Evolutionary conservation across 805 yeast species (phyloP).

Genomic region (Candida glaebosa): DNA sequence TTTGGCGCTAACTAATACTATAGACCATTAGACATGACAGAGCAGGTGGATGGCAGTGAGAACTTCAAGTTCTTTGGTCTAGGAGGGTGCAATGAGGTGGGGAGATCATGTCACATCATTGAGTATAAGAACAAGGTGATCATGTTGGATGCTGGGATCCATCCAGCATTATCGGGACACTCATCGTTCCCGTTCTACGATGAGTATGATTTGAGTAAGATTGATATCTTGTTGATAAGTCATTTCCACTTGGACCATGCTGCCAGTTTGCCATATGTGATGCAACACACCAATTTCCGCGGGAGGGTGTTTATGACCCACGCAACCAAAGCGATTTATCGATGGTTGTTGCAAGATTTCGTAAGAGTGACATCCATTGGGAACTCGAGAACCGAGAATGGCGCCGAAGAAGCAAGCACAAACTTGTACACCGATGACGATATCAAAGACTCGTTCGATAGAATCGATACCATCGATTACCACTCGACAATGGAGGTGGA

Average conservation of each 20-base stretch:
- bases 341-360: conserved; percentile 93
- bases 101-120: conserved; percentile 90
- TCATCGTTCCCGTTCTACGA: conserved; percentile 94
- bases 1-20: too few species aligned
- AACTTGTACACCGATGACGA: conserved; percentile 88
- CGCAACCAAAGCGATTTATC: conserved; percentile 95
- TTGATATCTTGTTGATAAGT: conserved; percentile 82
- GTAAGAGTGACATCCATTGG: conserved; percentile 78
- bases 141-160: conserved; percentile 98
- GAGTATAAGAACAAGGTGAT: conserved; percentile 91
- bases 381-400: conserved; percentile 44
- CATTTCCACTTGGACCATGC: conserved; percentile 98
- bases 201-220: conserved; percentile 84
- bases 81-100: conserved; percentile 99
- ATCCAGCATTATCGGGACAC: conserved; percentile 89
- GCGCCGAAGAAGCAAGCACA: conserved; percentile 38
- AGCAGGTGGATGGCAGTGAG: conserved; percentile 28
- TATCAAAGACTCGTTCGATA: conserved; percentile 78
- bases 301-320: conserved; percentile 99
- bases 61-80: conserved; percentile 71
- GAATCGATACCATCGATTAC: conserved; percentile 90
- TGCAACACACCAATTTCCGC: conserved; percentile 92
- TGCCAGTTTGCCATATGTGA: conserved; percentile 94
- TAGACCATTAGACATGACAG: conserved; percentile 8
- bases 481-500: conserved; percentile 94